Percentiles rank a stretch among this genome's conserved stretches.
These are phyloP conservation scores for Starmerella davenportii DNA, from an alignment of 805 yeast species.

Conservation along the genomic window DNA sequence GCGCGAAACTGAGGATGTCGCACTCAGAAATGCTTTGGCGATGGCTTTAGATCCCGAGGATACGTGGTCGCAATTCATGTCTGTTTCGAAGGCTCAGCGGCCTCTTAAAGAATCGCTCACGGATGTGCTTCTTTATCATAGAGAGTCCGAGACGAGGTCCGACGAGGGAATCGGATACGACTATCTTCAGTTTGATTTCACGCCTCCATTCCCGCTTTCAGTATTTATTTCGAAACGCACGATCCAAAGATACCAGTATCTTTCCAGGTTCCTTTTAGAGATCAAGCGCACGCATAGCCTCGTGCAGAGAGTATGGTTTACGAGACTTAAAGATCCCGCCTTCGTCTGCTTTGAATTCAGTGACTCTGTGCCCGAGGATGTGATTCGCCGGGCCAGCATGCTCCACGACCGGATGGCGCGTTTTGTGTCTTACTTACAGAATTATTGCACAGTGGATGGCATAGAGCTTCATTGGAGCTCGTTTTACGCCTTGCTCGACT, in stretches of 20 bases:
- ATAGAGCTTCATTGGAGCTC: constrained; percentile 37
- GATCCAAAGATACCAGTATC: constrained; percentile 57
- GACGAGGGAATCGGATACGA: constrained; percentile 17
- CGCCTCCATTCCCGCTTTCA: constrained; percentile 72
- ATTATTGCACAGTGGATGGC: constrained; percentile 40
- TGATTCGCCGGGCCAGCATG: constrained; percentile 16
- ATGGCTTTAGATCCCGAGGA: constrained; percentile 18
- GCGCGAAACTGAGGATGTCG: constrained; percentile 17
- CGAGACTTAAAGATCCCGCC: constrained; percentile 40
- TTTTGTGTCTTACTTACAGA: constrained; percentile 37
- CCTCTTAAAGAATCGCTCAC: constrained; percentile 22
- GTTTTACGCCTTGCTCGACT: constrained; percentile 22
- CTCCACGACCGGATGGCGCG: constrained; percentile 34
- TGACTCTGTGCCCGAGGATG: constrained; percentile 12
- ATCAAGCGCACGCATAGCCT: constrained; percentile 44
- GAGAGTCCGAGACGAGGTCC: background rate
- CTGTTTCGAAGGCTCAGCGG: constrained; percentile 21
- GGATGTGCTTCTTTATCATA: constrained; percentile 4
- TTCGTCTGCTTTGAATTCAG: constrained; percentile 41
- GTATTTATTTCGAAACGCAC: constrained; percentile 53
- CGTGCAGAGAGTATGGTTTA: constrained; percentile 54
- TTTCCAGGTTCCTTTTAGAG: constrained; percentile 52
- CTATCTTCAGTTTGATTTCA: constrained; percentile 25
- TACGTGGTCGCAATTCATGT: constrained; percentile 15
- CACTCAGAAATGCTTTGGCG: constrained; percentile 23